Evolutionary conservation across 192 early-diverging fungal species (phyloP), one percentile per base, ranked within the genome.

Genomic region (Paraglomus brasilianum): DNA sequence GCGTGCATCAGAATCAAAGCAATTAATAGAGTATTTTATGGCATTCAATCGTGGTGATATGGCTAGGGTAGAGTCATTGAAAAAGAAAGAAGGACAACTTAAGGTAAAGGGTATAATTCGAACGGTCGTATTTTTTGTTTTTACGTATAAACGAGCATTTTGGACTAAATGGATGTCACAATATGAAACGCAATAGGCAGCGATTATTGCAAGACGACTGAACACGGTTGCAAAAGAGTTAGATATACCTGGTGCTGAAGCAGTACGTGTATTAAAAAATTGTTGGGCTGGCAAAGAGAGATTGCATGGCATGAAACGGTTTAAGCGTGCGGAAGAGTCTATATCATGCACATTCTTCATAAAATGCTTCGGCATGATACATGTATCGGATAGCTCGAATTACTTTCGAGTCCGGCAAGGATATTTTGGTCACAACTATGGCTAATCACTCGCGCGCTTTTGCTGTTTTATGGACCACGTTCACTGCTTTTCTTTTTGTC

Each of bases 1-100:
- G 66, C 86, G 92, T 2, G 95, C 95, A 0, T 85, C 89, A 21
- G 91, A 97, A 49, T 90, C 94, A 36, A 86, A 91, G 61, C 93
- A 96, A 77, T 78, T 99, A 38, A 90, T 99, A 43, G 91, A 91
- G 67, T 94, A 93, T 77, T 98, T 93, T 78, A 87, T 93, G 59
- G 92, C 97, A 74, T 92, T 98, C 70, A 93, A 93, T 61, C 81
- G 85, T 19, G 93, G 90, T 8, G 80, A 85, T 24, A 85, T 86
- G 7, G 75, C 80, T 17, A 85, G 89, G 10, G 76, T 99, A 59
- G 94, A 97, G 30, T 82, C 82, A 47, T 79, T 96, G 45, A 75
- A 83, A 36, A 80, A 85, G 8, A 82, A 84, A 4, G 95, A 98
- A 42, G 92, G 93, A 17, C 91, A 95, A 77, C 75, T 87, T 49